Evolutionary conservation across 495 filamentous ascomycete species (phyloP), one percentile per base, ranked within the genome.

Genomic region (Evansstolkia leycettana): DNA sequence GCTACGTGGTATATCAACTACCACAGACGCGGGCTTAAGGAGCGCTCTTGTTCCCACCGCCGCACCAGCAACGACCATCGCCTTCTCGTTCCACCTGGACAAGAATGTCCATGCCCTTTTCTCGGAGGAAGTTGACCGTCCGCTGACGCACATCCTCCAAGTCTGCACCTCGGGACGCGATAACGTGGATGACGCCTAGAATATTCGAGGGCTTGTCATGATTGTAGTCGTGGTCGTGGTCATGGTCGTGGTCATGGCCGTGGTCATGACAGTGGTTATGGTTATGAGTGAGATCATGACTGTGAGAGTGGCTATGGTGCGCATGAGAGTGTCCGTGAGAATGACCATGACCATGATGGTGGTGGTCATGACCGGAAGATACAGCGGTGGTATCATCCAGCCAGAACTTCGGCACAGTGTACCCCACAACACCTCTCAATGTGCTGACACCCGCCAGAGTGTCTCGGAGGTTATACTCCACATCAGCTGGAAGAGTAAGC

Each of bases 401-500:
- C 92, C 92, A 99, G 48, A 99, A 96, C 42, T 85, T 80, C 1
- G 89, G 88, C 3, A 83, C 88, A 5, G 78, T 70, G 43, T 94
- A 96, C 27, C 83, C 77, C 0, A 77, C 77, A 2, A 96, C 90
- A 0, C 92, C 92, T 16, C 83, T 64, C 18, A 96, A 58, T 14
- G 75, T 80, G 31, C 80, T 80, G 17, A 99, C 75, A 7, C 85
- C 88, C 10, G 82, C 78, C 4, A 99, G 60, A 2, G 83, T 81
- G 38, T 90, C 82, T 28, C 89, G 80, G 41, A 94, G 71, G 39
- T 72, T 80, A 54, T 94, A 99, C 51, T 99, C 90, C 5, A 80
- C 75, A 41, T 85, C 82, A 11, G 75, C 80, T 1, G 90, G 87
- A 5, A 96, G 65, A 2, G 85, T 81, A 17, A 99, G 70, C 10